These are phyloP conservation scores for Artemisia tridentata DNA, from an alignment of 129 eudicot genomes.

Conservation along the genomic window DNA sequence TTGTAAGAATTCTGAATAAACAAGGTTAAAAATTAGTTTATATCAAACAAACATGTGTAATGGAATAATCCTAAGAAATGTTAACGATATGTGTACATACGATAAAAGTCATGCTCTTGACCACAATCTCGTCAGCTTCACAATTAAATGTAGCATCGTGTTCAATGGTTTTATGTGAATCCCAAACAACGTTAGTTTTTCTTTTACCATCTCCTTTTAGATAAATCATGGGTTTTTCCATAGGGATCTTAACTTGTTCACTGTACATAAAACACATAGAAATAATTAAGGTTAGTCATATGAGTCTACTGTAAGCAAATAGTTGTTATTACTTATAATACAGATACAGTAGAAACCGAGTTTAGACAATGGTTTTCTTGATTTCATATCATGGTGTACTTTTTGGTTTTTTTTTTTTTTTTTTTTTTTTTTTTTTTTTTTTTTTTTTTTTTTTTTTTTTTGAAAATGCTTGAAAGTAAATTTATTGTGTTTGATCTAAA, in stretches of 20 bases:
- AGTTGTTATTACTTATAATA: too few relatives aligned
- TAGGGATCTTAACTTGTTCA: constrained; percentile 59
- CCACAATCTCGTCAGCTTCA: constrained; percentile 59
- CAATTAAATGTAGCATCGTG: constrained; percentile 60
- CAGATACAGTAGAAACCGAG: too few relatives aligned
- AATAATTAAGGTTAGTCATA: neutral
- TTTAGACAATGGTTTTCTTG: too few relatives aligned
- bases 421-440: too few relatives aligned
- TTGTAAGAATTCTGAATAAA: constrained; percentile 62
- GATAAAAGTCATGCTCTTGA: constrained; percentile 49
- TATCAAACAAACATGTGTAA: neutral
- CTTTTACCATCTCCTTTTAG: constrained; percentile 64
- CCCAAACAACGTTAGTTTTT: constrained; percentile 51
- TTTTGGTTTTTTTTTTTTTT: too few relatives aligned
- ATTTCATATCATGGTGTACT: too few relatives aligned
- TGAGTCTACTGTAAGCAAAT: too few relatives aligned
- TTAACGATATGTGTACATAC: constrained; percentile 30
- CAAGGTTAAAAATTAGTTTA: neutral
- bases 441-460: too few relatives aligned
- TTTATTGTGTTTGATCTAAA: too few relatives aligned
- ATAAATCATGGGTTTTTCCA: constrained; percentile 60
- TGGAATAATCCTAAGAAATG: neutral
- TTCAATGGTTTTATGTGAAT: constrained; percentile 28
- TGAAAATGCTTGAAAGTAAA: too few relatives aligned
- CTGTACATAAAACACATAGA: constrained; percentile 31